phyloP scores from a whole-genome alignment of 352 stramenopile species.

The Peronosclerospora sorghi region DNA sequence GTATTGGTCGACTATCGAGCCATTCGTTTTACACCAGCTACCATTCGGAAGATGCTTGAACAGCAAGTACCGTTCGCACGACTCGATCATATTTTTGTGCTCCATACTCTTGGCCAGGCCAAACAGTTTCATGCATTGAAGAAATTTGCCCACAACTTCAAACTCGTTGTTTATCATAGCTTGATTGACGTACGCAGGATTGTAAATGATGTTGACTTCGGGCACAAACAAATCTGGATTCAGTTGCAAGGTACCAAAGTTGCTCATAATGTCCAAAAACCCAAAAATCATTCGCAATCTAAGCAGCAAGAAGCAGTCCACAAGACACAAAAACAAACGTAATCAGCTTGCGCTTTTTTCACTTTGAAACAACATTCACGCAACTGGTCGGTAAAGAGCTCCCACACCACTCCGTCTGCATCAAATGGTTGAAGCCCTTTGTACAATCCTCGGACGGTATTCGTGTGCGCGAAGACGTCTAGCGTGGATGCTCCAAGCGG shows the following conservation, averaged over 20 bases:
- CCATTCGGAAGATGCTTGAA: slow-evolving; percentile 59
- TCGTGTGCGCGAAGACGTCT: slow-evolving; percentile 67
- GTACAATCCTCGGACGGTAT: slow-evolving; percentile 51
- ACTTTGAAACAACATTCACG: slow-evolving; percentile 7
- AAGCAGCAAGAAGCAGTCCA: not conserved
- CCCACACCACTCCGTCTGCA: slow-evolving; percentile 47
- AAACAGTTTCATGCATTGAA: slow-evolving; percentile 77
- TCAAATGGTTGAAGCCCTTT: slow-evolving; percentile 63
- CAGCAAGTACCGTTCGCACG: slow-evolving; percentile 56
- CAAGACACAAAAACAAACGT: slow-evolving; percentile 1
- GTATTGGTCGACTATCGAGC: slow-evolving; percentile 53
- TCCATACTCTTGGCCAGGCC: slow-evolving; percentile 27
- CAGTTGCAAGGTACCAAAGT: slow-evolving; percentile 67
- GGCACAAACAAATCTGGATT: slow-evolving; percentile 53
- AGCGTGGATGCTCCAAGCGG: slow-evolving; percentile 49
- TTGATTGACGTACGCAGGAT: slow-evolving; percentile 56
- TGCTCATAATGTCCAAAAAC: slow-evolving; percentile 63
- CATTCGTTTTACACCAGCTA: slow-evolving; percentile 56
- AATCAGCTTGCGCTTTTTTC: slow-evolving; percentile 3
- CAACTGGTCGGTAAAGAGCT: slow-evolving; percentile 62
- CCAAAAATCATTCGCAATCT: slow-evolving; percentile 77
- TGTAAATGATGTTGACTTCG: slow-evolving; percentile 69
- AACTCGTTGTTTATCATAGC: slow-evolving; percentile 59
- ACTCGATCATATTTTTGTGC: slow-evolving; percentile 30
- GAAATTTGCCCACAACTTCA: slow-evolving; percentile 59